Evolutionary conservation across 345 rosid genomes (phyloP), one percentile per base, ranked within the genome.

Genomic region (Physaria fendleri): DNA sequence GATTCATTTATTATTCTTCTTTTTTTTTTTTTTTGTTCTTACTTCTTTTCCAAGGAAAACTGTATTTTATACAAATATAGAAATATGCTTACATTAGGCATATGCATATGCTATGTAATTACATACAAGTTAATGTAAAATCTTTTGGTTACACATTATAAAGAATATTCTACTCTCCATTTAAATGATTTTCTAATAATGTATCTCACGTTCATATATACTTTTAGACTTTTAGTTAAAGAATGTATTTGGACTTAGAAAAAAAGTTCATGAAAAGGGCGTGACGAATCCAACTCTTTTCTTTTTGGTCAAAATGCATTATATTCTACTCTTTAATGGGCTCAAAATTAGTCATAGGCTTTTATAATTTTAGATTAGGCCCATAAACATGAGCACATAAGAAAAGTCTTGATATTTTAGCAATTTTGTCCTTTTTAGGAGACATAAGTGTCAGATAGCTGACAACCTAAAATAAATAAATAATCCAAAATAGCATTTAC

Each of bases 371-470:
- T 21, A 11, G 25, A 20, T 39, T 14, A 15, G 59, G 71, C 59
- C 65, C 59, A 67, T 0, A 27, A 8, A 3, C 2, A 4, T 15
- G 51, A 66, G 57, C 42, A 33, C 29, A 12, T 6, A 29, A 66
- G 47, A 56, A 20, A 23, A 38, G 43, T n/a, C 43, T 47, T 56
- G 57, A 66, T 46, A 38, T 46, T 56, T 66, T 66, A 32, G 38
- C 52, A n/a, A n/a, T 48, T 40, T 66, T 49, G 71, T 66, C 64
- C 17, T 57, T 50, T 45, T 48, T 15, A 11, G 29, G 21, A n/a
- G 65, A 66, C 71, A 66, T 34, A 30, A 52, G 52, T 66, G 65
- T 58, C 65, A 66, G 65, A 29, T 15, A 39, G 28, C 71, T 66
- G 71, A 47, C 71, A 66, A 29, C 13, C 50, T 38, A 66, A 11